These are phyloP conservation scores for Raphanus raphanistrum DNA, from an alignment of 345 rosid species.

Conservation along the genomic window DNA sequence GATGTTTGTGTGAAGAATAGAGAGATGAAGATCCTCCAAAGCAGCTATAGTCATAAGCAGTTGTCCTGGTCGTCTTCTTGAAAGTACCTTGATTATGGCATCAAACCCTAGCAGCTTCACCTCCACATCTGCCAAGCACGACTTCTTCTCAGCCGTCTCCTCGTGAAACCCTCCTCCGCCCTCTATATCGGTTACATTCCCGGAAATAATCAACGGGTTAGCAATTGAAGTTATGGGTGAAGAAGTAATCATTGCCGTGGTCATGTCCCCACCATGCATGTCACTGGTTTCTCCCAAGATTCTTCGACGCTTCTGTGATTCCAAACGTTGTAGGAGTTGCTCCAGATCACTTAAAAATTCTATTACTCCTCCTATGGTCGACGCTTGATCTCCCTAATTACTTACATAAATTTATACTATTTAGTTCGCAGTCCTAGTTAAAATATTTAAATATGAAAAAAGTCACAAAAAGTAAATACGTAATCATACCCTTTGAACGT, in stretches of 20 bases:
- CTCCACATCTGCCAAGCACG: constrained; percentile 82
- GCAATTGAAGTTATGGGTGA: background rate
- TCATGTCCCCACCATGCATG: constrained; percentile 43
- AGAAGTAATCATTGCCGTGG: constrained; percentile 35
- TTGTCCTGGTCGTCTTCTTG: constrained; percentile 88
- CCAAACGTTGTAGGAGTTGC: constrained; percentile 84
- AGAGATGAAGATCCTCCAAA: constrained; percentile 84
- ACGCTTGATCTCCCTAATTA: constrained; percentile 90
- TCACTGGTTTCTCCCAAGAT: constrained; percentile 51
- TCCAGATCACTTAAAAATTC: constrained; percentile 92
- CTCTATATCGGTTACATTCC: constrained; percentile 26
- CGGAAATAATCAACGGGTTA: constrained; percentile 24
- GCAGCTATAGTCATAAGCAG: constrained; percentile 78
- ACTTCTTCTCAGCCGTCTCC: constrained; percentile 86
- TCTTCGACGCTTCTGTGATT: constrained; percentile 79
- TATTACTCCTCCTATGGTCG: constrained; percentile 89
- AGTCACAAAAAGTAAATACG: background rate
- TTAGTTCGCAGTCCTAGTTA: background rate
- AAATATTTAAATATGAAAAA: background rate
- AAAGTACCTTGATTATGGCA: constrained; percentile 92
- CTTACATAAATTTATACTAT: background rate
- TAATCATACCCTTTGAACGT: constrained; percentile 75
- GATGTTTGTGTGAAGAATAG: constrained; percentile 83
- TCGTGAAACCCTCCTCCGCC: constrained; percentile 40
- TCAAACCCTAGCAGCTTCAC: constrained; percentile 88